These are phyloP conservation scores for Pseudozyma tsukubaensis DNA, from an alignment of 1,284 basidiomycete species.

Conservation along the genomic window DNA sequence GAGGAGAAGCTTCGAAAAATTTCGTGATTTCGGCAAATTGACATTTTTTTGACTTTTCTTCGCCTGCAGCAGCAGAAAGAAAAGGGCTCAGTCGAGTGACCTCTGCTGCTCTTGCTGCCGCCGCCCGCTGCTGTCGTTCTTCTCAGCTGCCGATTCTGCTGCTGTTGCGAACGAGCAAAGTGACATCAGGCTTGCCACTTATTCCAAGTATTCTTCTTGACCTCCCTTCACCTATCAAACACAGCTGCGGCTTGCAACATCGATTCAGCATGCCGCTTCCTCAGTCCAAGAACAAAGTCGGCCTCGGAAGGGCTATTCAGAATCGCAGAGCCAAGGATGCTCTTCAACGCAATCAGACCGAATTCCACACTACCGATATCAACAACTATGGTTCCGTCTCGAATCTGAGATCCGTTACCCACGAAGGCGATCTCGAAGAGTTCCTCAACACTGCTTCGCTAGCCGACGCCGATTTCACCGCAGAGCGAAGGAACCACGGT, in stretches of 20 bases:
- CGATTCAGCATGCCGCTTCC: conserved; percentile 52
- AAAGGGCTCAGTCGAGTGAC: conserved; percentile 16
- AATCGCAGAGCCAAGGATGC: conserved; percentile 65
- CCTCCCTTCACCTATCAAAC: conserved; percentile 3
- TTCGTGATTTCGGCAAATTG: background rate
- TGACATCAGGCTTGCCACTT: conserved; percentile 8
- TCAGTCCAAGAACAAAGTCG: conserved; percentile 66
- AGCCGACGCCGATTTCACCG: conserved; percentile 96
- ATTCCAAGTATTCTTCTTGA: background rate
- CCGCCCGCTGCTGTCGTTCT: background rate
- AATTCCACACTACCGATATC: conserved; percentile 67
- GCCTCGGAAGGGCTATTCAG: conserved; percentile 65
- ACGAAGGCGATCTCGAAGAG: conserved; percentile 94
- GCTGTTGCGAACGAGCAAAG: background rate
- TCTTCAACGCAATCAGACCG: conserved; percentile 50
- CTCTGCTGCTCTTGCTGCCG: background rate
- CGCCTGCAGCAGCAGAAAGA: background rate
- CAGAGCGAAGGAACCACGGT: conserved; percentile 82
- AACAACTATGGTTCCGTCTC: conserved; percentile 69
- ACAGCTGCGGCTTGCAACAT: conserved; percentile 10
- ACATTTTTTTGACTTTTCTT: conserved; percentile 10
- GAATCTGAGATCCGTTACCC: conserved; percentile 88
- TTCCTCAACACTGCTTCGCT: conserved; percentile 94
- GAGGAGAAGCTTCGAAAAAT: conserved; percentile 18
- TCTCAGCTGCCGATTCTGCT: background rate